These are phyloP conservation scores for Coniochaeta hoffmannii DNA, from an alignment of 2,329 filamentous ascomycete genomes.

Conservation along the genomic window DNA sequence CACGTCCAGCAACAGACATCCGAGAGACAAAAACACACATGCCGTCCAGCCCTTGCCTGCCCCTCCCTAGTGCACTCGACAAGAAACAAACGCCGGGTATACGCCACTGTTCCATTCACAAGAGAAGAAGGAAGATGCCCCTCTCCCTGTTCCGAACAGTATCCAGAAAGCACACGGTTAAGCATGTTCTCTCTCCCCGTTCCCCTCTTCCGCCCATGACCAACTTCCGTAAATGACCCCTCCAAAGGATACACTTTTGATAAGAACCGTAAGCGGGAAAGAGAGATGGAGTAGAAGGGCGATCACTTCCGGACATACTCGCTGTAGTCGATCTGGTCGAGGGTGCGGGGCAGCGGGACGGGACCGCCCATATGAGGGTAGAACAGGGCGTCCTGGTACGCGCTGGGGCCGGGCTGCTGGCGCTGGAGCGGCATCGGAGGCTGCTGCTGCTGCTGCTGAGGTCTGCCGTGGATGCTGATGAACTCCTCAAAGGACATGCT, in stretches of 20 bases:
- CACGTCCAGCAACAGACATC: neutral
- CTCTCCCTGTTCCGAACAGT: neutral
- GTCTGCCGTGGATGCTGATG: neutral
- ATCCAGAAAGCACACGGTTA: conserved; percentile 3
- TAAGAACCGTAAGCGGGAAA: neutral
- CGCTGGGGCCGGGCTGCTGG: neutral
- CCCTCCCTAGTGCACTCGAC: neutral
- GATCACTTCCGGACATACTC: neutral
- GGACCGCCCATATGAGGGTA: neutral
- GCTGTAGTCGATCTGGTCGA: neutral
- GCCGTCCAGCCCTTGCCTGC: neutral
- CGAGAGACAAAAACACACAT: neutral
- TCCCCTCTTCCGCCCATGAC: neutral
- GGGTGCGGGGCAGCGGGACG: neutral
- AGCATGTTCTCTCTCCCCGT: neutral
- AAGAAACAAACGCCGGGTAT: neutral
- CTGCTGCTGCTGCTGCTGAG: neutral
- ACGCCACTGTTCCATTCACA: neutral
- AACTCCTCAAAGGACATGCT: neutral
- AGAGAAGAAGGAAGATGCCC: neutral
- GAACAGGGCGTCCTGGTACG: neutral
- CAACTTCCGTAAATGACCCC: neutral
- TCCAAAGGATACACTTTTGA: neutral
- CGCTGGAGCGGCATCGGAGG: neutral
- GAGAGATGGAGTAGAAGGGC: neutral